A percentile compares a stretch with the other conserved stretches of the same genome.
Conservation (phyloP, 163 green algal genomes). For the Chloroidium sp. region DNA sequence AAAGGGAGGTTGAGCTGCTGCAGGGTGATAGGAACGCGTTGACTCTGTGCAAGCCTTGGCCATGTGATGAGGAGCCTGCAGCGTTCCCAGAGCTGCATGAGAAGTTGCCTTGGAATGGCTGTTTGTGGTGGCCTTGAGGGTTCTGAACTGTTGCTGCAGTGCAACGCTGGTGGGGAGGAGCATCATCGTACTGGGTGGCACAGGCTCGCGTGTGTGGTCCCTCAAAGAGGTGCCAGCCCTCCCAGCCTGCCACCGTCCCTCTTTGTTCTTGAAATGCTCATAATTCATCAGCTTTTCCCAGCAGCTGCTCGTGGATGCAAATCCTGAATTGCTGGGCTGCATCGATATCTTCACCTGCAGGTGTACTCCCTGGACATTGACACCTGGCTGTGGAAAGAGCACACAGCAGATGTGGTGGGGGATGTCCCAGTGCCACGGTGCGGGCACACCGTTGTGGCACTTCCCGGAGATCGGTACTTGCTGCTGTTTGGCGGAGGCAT, state of each 20-base stretch:
- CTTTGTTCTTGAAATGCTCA: too few species aligned
- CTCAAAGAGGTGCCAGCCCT: slow-evolving; percentile 14
- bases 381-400: slow-evolving; percentile 32
- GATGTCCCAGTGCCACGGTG: slow-evolving; percentile 14
- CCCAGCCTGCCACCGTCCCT: too few species aligned
- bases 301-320: background rate
- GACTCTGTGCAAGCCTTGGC: too few species aligned
- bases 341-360: slow-evolving; percentile 4
- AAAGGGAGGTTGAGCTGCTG: too few species aligned
- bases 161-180: slow-evolving; percentile 20
- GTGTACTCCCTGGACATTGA: slow-evolving; percentile 32
- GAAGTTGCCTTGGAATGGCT: too few species aligned
- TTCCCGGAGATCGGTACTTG: slow-evolving; percentile 15
- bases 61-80: too few species aligned
- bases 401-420: slow-evolving; percentile 22
- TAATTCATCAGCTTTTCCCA: background rate
- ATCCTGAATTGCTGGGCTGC: background rate
- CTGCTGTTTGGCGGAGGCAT: slow-evolving; percentile 20
- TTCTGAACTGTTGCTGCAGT: slow-evolving; percentile 5
- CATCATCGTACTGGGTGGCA: slow-evolving; percentile 29
- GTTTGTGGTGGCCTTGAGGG: too few species aligned
- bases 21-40: too few species aligned
- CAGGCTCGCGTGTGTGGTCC: slow-evolving; percentile 14
- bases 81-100: too few species aligned
- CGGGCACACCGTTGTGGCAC: slow-evolving; percentile 16